Evolutionary conservation across 495 filamentous ascomycete genomes (phyloP).

Genomic region (Neohortaea acidophila): DNA sequence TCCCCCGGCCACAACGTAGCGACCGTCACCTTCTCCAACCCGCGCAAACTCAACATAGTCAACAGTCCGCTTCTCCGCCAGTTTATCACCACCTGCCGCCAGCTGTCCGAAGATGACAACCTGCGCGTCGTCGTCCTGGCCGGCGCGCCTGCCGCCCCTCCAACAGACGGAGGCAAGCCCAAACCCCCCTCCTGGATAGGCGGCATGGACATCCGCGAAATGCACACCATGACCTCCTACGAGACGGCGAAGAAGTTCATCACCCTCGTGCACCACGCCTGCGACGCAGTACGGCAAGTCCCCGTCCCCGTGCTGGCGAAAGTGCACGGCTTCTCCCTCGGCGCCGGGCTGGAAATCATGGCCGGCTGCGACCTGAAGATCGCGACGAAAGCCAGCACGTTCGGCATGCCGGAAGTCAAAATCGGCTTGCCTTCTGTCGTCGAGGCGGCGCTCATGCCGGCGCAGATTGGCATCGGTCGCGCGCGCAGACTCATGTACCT

Average conservation of each 20-base stretch:
- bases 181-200: conserved; percentile 15
- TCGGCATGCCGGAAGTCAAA: conserved; percentile 19
- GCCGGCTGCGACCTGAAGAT: conserved; percentile 17
- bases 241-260: conserved; percentile 14
- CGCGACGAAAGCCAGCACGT: conserved; percentile 9
- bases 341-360: conserved; percentile 17
- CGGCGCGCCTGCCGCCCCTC: conserved; percentile 5
- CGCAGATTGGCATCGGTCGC: conserved; percentile 16
- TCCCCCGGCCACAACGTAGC: conserved; percentile 6
- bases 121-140: conserved; percentile 15
- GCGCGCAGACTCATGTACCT: conserved; percentile 16
- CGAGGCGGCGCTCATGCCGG: conserved; percentile 15
- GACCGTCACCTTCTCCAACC: conserved; percentile 15
- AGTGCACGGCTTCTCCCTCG: conserved; percentile 15
- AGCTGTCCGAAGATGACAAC: conserved; percentile 1
- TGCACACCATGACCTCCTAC: conserved; percentile 8
- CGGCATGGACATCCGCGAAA: conserved; percentile 14
- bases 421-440: conserved; percentile 18
- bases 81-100: conserved; percentile 1
- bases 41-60: conserved; percentile 13
- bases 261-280: conserved; percentile 8
- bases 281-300: conserved; percentile 14
- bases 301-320: conserved; percentile 16
- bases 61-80: conserved; percentile 8
- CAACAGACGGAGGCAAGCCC: not conserved